These are phyloP conservation scores for Miscanthus lutarioriparius DNA, from an alignment of 176 grass and related monocot species.

Conservation along the genomic window DNA sequence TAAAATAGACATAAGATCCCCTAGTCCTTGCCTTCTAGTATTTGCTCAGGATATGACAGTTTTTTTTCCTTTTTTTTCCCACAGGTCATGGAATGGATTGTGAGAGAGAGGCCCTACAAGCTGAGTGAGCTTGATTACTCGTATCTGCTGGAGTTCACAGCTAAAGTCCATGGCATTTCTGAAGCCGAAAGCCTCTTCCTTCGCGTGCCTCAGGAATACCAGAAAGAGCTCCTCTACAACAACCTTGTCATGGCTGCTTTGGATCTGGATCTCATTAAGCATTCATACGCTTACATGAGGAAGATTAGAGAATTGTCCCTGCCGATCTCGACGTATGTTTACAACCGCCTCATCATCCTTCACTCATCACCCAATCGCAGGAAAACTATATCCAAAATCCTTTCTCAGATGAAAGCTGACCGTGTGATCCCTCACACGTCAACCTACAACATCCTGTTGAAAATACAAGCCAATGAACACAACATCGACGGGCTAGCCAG, in stretches of 20 bases:
- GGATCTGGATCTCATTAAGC: slow-evolving; percentile 72
- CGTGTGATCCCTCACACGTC: slow-evolving; percentile 61
- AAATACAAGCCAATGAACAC: slow-evolving; percentile 87
- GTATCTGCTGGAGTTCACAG: slow-evolving; percentile 85
- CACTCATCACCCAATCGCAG: slow-evolving; percentile 69
- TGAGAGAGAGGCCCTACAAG: slow-evolving; percentile 95
- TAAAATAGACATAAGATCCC: not conserved
- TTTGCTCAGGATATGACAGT: slow-evolving; percentile 9
- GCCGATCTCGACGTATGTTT: slow-evolving; percentile 66
- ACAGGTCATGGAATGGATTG: slow-evolving; percentile 97
- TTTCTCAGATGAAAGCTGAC: slow-evolving; percentile 84
- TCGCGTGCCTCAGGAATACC: slow-evolving; percentile 58
- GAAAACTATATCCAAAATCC: slow-evolving; percentile 78
- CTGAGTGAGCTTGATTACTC: slow-evolving; percentile 89
- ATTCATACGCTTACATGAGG: slow-evolving; percentile 88
- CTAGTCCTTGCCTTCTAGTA: not conserved
- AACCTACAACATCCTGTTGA: slow-evolving; percentile 93
- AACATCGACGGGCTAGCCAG: slow-evolving; percentile 78
- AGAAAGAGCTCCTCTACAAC: slow-evolving; percentile 91
- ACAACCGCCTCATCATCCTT: slow-evolving; percentile 87
- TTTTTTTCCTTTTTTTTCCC: not conserved
- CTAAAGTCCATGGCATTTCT: slow-evolving; percentile 81
- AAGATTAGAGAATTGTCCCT: slow-evolving; percentile 81
- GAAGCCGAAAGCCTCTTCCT: slow-evolving; percentile 84
- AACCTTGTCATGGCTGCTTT: slow-evolving; percentile 83